Percentiles rank a stretch among this genome's conserved stretches.
Evolutionary conservation across 1,139 yeast species (phyloP).

Genomic region (Debaryomyces udenii): DNA sequence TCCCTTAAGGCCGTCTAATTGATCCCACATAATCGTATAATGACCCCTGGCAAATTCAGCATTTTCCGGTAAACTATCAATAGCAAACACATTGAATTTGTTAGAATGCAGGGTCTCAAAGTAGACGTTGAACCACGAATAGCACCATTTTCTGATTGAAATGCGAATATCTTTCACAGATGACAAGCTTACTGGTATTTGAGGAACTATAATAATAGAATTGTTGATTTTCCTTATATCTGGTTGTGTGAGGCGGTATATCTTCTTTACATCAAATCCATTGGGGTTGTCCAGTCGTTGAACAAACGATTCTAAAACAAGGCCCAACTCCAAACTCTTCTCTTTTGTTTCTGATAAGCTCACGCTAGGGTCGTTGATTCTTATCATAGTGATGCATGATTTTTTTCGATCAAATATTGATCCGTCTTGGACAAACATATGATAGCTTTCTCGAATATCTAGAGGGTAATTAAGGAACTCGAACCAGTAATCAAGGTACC

Average conservation of each 20-base stretch:
- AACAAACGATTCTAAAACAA: slow-evolving; percentile 12
- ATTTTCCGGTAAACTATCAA: slow-evolving; percentile 1
- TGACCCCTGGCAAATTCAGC: slow-evolving; percentile 8
- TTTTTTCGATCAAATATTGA: slow-evolving; percentile 6
- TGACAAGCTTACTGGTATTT: slow-evolving; percentile 6
- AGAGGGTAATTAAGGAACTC: slow-evolving; percentile 23
- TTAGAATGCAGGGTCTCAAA: slow-evolving; percentile 16
- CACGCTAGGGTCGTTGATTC: slow-evolving; percentile 6
- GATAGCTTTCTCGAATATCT: slow-evolving; percentile 5
- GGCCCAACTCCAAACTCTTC: slow-evolving; percentile 5
- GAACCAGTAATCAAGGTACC: slow-evolving; percentile 67
- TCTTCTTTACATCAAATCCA: slow-evolving; percentile 10
- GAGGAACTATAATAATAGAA: slow-evolving; percentile 7
- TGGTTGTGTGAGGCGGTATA: slow-evolving; percentile 2
- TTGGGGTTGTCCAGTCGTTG: slow-evolving; percentile 5
- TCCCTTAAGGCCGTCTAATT: slow-evolving; percentile 75
- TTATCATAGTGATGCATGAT: slow-evolving; percentile 11
- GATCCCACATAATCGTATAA: slow-evolving; percentile 46
- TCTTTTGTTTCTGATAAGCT: neutral
- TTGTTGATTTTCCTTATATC: slow-evolving; percentile 4
- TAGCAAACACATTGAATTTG: slow-evolving; percentile 2
- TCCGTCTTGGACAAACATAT: slow-evolving; percentile 2
- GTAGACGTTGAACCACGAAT: slow-evolving; percentile 35
- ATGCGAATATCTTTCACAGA: slow-evolving; percentile 15
- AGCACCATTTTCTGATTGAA: slow-evolving; percentile 21